A percentile compares a stretch with the other conserved stretches of the same genome.
phyloP scores from a whole-genome alignment of 2,329 filamentous ascomycete species.

The Conoideocrella luteorostrata region DNA sequence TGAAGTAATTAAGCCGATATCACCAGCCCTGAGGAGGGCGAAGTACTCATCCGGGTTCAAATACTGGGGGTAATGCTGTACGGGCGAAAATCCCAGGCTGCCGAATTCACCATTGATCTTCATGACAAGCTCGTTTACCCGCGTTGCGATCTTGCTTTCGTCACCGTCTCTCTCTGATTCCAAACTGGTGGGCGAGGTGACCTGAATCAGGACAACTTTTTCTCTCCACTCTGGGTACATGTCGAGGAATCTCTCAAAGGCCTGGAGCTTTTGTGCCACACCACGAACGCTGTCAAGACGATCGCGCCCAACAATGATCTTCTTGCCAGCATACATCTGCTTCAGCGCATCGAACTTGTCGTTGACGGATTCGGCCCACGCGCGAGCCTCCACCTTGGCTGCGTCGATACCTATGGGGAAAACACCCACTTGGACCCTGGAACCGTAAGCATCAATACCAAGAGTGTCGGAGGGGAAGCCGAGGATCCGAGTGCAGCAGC shows the following conservation, averaged over 20 bases:
- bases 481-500: constrained; percentile 84
- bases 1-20: constrained; percentile 90
- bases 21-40: constrained; percentile 80
- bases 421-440: constrained; percentile 83
- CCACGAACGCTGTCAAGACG: constrained; percentile 89
- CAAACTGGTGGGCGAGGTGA: constrained; percentile 79
- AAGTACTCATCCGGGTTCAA: constrained; percentile 88
- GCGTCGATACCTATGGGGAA: constrained; percentile 94
- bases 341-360: constrained; percentile 68
- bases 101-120: constrained; percentile 89
- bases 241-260: constrained; percentile 87
- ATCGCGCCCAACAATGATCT: constrained; percentile 91
- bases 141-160: constrained; percentile 75
- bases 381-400: constrained; percentile 66
- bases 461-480: constrained; percentile 82
- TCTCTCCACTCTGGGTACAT: constrained; percentile 87
- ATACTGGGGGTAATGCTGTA: constrained; percentile 93
- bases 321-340: constrained; percentile 78
- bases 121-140: constrained; percentile 84
- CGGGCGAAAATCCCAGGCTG: constrained; percentile 79
- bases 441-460: constrained; percentile 83
- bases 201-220: constrained; percentile 88
- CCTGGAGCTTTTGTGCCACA: constrained; percentile 92
- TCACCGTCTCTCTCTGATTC: constrained; percentile 71
- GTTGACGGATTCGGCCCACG: constrained; percentile 64